Conservation (phyloP, 345 rosid species). For the Populus nigra region DNA sequence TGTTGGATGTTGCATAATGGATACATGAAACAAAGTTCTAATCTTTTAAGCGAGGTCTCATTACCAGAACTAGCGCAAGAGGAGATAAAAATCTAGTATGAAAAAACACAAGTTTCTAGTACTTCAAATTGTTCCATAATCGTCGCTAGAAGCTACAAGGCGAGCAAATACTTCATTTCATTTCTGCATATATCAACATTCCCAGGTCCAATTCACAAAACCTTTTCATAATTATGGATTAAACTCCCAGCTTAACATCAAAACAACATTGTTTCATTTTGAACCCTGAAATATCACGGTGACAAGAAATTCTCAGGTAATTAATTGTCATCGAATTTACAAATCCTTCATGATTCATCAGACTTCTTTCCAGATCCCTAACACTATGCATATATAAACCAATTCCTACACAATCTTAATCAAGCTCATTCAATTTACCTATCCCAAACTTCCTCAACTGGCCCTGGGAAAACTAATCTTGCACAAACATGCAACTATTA, state of each 20-base stretch:
- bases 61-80: too few species aligned
- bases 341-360: neutral
- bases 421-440: neutral
- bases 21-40: neutral
- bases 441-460: neutral
- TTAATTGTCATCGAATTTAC: neutral
- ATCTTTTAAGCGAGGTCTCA: neutral
- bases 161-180: neutral
- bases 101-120: neutral
- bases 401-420: neutral
- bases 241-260: neutral
- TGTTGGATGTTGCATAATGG: neutral
- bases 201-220: neutral
- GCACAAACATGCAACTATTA: neutral
- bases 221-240: neutral
- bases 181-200: neutral
- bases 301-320: neutral
- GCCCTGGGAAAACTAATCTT: neutral
- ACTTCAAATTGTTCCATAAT: neutral
- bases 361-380: neutral
- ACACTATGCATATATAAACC: neutral
- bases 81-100: neutral
- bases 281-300: neutral
- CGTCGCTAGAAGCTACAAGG: neutral
- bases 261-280: neutral